A percentile compares a stretch with the other conserved stretches of the same genome.
Evolutionary conservation across 257 asterid species (phyloP).

Genomic region (Solanum habrochaites): DNA sequence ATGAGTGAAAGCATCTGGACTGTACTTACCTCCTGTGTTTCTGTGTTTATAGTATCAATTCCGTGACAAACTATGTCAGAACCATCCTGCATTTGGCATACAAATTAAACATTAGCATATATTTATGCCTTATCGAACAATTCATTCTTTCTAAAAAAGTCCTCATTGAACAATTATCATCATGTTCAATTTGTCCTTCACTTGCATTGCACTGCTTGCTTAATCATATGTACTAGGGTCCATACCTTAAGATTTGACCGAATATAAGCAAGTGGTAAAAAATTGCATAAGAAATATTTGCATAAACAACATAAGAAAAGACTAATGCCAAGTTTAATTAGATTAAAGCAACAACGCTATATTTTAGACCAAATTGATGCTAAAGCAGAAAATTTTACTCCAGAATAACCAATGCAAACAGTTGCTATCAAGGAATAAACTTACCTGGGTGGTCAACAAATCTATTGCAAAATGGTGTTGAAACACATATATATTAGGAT

Average conservation of each 20-base stretch:
- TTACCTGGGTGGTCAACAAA: conserved; percentile 83
- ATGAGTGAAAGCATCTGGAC: neutral
- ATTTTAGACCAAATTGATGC: neutral
- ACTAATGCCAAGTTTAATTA: neutral
- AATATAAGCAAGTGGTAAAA: neutral
- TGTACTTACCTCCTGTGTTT: conserved; percentile 56
- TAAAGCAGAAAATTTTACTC: neutral
- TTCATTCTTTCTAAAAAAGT: neutral
- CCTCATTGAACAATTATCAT: neutral
- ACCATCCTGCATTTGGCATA: conserved; percentile 56
- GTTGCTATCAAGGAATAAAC: neutral
- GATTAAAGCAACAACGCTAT: neutral
- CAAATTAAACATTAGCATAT: conserved; percentile 1
- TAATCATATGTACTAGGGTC: neutral
- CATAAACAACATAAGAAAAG: neutral
- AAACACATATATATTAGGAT: conserved; percentile 72
- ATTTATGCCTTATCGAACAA: neutral
- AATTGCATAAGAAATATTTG: neutral
- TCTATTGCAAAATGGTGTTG: conserved; percentile 94
- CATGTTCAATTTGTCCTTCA: neutral
- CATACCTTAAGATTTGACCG: neutral
- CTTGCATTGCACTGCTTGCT: neutral
- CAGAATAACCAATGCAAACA: neutral
- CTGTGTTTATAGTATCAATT: conserved; percentile 75
- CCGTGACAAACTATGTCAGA: conserved; percentile 75